A percentile compares a stretch with the other conserved stretches of the same genome.
These are phyloP conservation scores for Globisporangium canariense DNA, from an alignment of 352 stramenopile species.

Conservation along the genomic window DNA sequence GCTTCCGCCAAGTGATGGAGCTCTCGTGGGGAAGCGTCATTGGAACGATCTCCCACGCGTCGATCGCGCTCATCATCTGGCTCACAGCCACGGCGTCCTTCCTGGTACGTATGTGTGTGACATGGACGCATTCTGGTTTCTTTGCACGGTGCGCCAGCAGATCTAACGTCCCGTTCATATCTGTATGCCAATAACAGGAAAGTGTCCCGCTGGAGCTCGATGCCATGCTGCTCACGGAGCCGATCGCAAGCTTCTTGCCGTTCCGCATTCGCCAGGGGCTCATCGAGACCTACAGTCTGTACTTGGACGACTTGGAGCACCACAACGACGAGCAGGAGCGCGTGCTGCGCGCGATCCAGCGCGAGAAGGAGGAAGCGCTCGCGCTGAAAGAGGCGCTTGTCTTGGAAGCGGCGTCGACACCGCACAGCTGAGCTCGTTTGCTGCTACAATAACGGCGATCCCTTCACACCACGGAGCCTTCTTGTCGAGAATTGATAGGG, in stretches of 20 bases:
- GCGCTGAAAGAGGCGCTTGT: conserved; percentile 16
- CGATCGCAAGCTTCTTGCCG: conserved; percentile 73
- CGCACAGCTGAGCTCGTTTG: conserved; percentile 1
- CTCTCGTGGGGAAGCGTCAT: conserved; percentile 84
- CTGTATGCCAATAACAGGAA: conserved; percentile 43
- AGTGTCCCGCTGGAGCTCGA: conserved; percentile 83
- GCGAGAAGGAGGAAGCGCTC: conserved; percentile 38
- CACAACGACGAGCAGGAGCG: conserved; percentile 81
- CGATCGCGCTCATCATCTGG: conserved; percentile 81
- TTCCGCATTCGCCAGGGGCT: conserved; percentile 85
- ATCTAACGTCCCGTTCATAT: conserved; percentile 5
- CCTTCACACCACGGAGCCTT: neutral
- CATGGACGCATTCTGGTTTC: neutral
- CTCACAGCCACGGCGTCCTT: conserved; percentile 83
- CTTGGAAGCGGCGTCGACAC: conserved; percentile 2
- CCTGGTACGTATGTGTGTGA: conserved; percentile 42
- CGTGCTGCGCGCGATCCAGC: conserved; percentile 74
- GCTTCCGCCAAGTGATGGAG: conserved; percentile 86
- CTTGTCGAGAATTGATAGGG: neutral
- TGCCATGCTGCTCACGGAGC: conserved; percentile 80
- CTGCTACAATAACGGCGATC: neutral
- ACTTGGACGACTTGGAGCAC: conserved; percentile 83
- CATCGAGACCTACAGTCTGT: conserved; percentile 87
- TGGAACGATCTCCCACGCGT: conserved; percentile 76
- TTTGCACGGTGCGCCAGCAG: neutral